phyloP scores from a whole-genome alignment of 495 filamentous ascomycete genomes.

The Acidomyces sp. region DNA sequence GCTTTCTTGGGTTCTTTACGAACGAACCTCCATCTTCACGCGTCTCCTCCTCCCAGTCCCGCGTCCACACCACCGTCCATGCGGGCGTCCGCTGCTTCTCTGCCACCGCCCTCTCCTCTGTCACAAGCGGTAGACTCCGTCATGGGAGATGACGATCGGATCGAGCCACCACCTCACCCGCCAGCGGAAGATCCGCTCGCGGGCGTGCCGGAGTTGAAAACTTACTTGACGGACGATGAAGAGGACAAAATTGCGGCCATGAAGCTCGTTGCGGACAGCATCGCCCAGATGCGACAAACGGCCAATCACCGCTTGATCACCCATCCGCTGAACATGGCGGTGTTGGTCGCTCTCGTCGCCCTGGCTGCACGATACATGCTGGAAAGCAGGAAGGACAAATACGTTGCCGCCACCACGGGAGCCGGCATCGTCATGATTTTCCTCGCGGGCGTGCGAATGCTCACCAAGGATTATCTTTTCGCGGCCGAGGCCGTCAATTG shows the following conservation, averaged over 20 bases:
- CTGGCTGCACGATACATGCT: conserved; percentile 29
- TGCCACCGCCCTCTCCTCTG: conserved; percentile 23
- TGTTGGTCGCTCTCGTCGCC: conserved; percentile 29
- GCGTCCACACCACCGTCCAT: conserved; percentile 24
- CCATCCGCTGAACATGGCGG: conserved; percentile 35
- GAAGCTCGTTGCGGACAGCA: conserved; percentile 50
- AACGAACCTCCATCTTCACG: conserved; percentile 29
- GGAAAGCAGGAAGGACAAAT: conserved; percentile 21
- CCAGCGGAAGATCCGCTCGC: conserved; percentile 14
- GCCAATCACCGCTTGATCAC: conserved; percentile 41
- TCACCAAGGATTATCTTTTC: conserved; percentile 36
- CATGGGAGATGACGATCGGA: conserved; percentile 12
- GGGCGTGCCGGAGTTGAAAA: conserved; percentile 21
- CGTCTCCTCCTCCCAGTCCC: conserved; percentile 24
- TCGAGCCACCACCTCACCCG: too few species aligned
- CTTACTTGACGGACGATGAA: conserved; percentile 26
- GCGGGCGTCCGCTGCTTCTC: conserved; percentile 17
- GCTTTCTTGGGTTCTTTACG: conserved; percentile 31
- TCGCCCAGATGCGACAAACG: conserved; percentile 50
- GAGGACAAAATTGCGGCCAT: conserved; percentile 55
- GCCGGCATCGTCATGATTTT: conserved; percentile 35
- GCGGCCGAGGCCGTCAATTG: conserved; percentile 41
- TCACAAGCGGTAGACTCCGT: conserved; percentile 14
- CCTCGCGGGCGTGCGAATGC: conserved; percentile 30
- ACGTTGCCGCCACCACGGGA: conserved; percentile 30